Conservation (phyloP, 495 filamentous ascomycete species). For the Penicillium steckii region DNA sequence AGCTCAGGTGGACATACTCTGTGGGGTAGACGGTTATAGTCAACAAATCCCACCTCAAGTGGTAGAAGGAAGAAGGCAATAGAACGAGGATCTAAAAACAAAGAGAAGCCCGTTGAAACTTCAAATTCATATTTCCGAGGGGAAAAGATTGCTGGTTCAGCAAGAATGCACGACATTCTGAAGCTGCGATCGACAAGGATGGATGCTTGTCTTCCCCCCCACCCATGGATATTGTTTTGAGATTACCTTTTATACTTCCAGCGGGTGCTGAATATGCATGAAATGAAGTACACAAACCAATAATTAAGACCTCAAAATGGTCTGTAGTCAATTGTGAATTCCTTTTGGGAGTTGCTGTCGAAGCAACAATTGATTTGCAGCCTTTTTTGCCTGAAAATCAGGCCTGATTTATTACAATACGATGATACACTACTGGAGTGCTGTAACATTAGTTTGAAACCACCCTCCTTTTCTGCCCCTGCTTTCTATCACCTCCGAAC, state of each 20-base stretch:
- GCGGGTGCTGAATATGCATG: not conserved
- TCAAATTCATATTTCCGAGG: too few relatives aligned
- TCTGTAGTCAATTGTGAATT: not conserved
- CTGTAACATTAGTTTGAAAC: too few relatives aligned
- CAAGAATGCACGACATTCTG: not conserved
- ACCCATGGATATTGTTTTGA: not conserved
- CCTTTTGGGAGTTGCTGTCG: not conserved
- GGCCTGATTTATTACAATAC: not conserved
- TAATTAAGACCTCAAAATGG: not conserved
- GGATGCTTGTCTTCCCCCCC: not conserved
- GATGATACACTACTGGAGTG: too few relatives aligned
- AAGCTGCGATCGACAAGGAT: slow-evolving; percentile 12
- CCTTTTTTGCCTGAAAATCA: not conserved
- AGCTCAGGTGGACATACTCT: not conserved
- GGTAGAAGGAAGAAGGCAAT: not conserved
- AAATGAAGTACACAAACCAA: not conserved
- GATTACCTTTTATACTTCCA: slow-evolving; percentile 1
- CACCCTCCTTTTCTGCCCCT: too few relatives aligned
- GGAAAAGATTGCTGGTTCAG: not conserved
- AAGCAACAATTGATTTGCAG: not conserved
- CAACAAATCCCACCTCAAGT: not conserved
- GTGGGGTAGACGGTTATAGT: not conserved
- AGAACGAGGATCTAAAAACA: too few relatives aligned
- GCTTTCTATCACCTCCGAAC: too few relatives aligned
- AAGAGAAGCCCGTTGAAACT: too few relatives aligned